Base-by-base conservation (phyloP, 2,329 filamentous ascomycete species). In the Exophiala lecanii-corni region DNA sequence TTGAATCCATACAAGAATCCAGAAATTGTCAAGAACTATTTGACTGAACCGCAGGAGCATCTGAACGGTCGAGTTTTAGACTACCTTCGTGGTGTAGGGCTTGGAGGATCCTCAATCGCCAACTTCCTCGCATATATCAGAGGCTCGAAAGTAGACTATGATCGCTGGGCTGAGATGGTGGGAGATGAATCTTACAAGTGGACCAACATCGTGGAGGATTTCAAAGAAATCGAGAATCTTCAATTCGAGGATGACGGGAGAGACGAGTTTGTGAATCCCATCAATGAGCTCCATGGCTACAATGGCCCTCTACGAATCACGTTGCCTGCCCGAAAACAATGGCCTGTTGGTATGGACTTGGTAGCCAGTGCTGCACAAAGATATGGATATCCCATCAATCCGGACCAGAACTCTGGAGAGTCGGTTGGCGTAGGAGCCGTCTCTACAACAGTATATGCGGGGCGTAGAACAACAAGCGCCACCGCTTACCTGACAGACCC, bases 351-450 rank as follows among this genome's bases (percentile, higher is more conserved):
- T 15, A 9, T 45, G 7, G 37, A 45, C 5, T 19, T 31, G 10
- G 3, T 45, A 2, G 26, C 35, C 16, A 28, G 31, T n/a, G 37
- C 36, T 2, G 31, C 31, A 3, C 13, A 74, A 43, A 56, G 73
- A 23, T 63, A 66, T 18, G 75, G 75, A 0, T 65, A 72, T 23
- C 60, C 66, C 0, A 48, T 71, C n/a, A 80, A 79, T 46, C 63
- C 65, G 0, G 76, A 81, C 49, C 67, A 75, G 23, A 81, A 81
- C 47, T 74, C 71, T 3, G 78, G 78, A 0, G 69, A 81, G 51
- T 62, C 80, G 21, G 78, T 78, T 2, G 70, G 79, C 62, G 70
- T 80, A 61, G 69, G 67, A 1, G 69, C 67, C 2, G 59, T 72
- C 36, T 54, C 68, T 9, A 71, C 76, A 47, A 75, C 75, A 9